Percentiles rank a stretch among this genome's conserved stretches.
Evolutionary conservation across 352 stramenopile genomes (phyloP).

Genomic region (Phytopythium cucurbitacearum): DNA sequence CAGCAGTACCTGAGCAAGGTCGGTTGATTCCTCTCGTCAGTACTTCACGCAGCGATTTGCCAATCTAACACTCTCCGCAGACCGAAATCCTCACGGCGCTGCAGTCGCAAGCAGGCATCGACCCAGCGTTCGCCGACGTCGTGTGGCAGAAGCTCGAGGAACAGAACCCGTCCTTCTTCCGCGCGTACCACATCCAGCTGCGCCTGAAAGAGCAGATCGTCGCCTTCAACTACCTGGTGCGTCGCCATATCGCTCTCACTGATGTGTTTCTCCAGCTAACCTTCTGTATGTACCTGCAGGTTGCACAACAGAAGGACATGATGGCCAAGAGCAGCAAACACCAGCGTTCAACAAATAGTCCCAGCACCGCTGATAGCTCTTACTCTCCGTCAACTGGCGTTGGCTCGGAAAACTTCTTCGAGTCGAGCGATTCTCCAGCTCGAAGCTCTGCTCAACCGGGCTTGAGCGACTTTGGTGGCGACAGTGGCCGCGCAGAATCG

Average conservation of each 20-base stretch:
- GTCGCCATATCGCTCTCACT: not conserved
- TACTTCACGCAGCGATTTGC: not conserved
- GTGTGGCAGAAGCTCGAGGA: constrained; percentile 92
- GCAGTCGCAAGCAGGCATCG: constrained; percentile 75
- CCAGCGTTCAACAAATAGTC: constrained; percentile 1
- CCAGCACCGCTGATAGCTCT: too few relatives aligned
- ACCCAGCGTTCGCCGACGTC: constrained; percentile 77
- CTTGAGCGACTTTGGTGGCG: not conserved
- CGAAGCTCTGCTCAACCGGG: constrained; percentile 15
- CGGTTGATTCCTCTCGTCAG: not conserved
- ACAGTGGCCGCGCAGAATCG: not conserved
- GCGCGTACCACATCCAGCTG: constrained; percentile 78
- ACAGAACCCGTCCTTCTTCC: constrained; percentile 89
- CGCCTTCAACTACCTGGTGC: constrained; percentile 90
- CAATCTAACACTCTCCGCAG: constrained; percentile 12
- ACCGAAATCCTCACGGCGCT: constrained; percentile 60
- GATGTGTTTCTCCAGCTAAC: not conserved
- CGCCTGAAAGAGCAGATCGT: constrained; percentile 89
- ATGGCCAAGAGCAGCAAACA: constrained; percentile 40
- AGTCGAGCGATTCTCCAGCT: not conserved
- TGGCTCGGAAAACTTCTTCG: too few relatives aligned
- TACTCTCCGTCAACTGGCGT: too few relatives aligned
- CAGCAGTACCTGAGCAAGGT: constrained; percentile 91
- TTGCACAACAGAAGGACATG: constrained; percentile 71
- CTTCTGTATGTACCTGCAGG: constrained; percentile 16